phyloP scores from a whole-genome alignment of 1,284 basidiomycete genomes.

The Peniophora sp. region DNA sequence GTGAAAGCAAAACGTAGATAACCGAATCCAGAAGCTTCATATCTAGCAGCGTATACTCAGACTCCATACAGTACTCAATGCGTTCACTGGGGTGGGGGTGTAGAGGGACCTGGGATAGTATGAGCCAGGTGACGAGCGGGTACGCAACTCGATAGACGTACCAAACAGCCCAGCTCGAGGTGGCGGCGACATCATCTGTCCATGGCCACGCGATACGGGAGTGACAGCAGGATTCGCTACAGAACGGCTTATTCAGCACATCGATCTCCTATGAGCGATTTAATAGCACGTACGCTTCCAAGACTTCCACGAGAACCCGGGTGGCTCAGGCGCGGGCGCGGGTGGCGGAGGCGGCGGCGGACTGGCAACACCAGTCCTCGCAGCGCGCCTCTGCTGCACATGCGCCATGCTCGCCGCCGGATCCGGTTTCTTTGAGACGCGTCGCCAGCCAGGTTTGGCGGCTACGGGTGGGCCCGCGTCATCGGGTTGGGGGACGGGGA shows the following conservation, averaged over 20 bases:
- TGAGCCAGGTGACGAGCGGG: no score
- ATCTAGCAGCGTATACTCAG: no score
- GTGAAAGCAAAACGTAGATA: background rate
- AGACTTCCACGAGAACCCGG: constrained; percentile 65
- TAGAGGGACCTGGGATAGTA: constrained; percentile 38
- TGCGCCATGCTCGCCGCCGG: constrained; percentile 34
- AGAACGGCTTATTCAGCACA: background rate
- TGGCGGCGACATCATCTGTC: constrained; percentile 27
- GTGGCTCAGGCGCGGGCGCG: constrained; percentile 34
- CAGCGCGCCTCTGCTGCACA: constrained; percentile 15
- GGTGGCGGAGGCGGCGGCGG: constrained; percentile 29
- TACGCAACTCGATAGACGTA: constrained; percentile 20
- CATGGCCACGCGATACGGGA: background rate
- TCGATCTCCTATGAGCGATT: no score
- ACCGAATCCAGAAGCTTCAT: no score
- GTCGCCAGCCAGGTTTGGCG: constrained; percentile 63
- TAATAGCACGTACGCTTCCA: constrained; percentile 58
- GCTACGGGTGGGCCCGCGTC: constrained; percentile 33
- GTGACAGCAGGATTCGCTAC: background rate
- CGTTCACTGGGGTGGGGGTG: constrained; percentile 47
- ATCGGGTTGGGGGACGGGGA: constrained; percentile 16
- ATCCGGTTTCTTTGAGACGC: constrained; percentile 42
- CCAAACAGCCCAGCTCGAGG: constrained; percentile 58
- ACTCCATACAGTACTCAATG: no score
- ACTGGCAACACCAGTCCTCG: constrained; percentile 29